Percentiles rank a stretch among this genome's conserved stretches.
phyloP scores from a whole-genome alignment of 2,329 filamentous ascomycete genomes.

The Epicoccum nigrum region DNA sequence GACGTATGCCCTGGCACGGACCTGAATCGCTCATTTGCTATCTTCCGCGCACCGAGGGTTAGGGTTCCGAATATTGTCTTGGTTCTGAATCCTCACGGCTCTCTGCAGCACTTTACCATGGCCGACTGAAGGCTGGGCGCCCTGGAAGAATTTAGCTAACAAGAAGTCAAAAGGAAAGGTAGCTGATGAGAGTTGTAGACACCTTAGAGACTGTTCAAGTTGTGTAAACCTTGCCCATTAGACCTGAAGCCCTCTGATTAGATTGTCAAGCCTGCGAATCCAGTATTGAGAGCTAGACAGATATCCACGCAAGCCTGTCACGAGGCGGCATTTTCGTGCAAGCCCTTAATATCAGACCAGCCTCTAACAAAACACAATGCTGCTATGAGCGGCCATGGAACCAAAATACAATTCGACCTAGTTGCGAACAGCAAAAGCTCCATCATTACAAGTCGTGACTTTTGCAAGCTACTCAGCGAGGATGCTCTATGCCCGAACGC shows the following conservation, averaged over 20 bases:
- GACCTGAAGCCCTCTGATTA: too few relatives aligned
- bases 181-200: too few relatives aligned
- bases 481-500: conserved; percentile 28
- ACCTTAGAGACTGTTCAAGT: too few relatives aligned
- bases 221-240: too few relatives aligned
- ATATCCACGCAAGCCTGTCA: conserved; percentile 1
- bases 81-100: neutral
- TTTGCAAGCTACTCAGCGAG: conserved; percentile 9
- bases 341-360: neutral
- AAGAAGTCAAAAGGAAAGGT: too few relatives aligned
- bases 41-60: neutral
- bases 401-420: neutral
- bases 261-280: neutral
- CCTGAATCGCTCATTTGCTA: conserved; percentile 1
- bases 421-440: neutral
- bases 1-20: conserved; percentile 10
- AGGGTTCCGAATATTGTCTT: neutral
- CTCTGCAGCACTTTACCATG: too few relatives aligned
- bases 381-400: neutral
- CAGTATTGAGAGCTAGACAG: neutral
- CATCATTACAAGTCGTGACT: conserved; percentile 16
- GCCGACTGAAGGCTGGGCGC: too few relatives aligned
- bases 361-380: neutral
- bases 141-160: too few relatives aligned
- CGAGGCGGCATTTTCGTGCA: conserved; percentile 4